Evolutionary conservation across 1,284 basidiomycete genomes (phyloP).

Genomic region (Cutaneotrichosporon sp.): DNA sequence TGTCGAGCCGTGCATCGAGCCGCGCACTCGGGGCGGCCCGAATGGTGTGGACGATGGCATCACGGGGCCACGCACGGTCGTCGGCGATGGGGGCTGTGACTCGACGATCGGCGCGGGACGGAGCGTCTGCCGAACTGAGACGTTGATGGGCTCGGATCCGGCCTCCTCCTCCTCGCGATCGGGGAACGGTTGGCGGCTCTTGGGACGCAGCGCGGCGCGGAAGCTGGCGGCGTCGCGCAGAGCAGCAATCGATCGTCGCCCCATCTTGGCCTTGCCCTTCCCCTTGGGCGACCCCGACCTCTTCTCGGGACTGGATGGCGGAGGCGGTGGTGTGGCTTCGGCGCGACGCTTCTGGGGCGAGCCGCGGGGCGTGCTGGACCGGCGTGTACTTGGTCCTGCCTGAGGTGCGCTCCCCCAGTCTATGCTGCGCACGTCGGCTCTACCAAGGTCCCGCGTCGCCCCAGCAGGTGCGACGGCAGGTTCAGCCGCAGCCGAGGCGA

Average conservation of each 20-base stretch:
- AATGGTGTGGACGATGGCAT: slow-evolving; percentile 25
- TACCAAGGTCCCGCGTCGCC: neutral
- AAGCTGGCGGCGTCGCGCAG: slow-evolving; percentile 1
- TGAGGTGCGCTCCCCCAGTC: neutral
- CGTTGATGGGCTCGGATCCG: neutral
- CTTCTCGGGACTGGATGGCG: neutral
- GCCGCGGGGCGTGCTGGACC: neutral
- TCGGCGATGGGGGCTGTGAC: slow-evolving; percentile 7
- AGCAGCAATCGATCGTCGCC: neutral
- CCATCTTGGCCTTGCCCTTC: neutral
- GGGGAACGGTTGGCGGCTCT: slow-evolving; percentile 14
- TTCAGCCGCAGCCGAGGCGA: slow-evolving; percentile 5
- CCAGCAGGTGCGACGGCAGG: slow-evolving; percentile 8
- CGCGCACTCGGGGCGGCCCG: slow-evolving; percentile 8
- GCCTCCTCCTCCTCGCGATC: slow-evolving; percentile 10
- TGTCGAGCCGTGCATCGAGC: slow-evolving; percentile 18
- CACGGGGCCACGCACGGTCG: slow-evolving; percentile 5
- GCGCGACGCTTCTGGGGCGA: slow-evolving; percentile 1
- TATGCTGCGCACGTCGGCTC: slow-evolving; percentile 14
- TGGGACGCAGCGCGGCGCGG: slow-evolving; percentile 3
- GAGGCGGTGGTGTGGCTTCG: neutral
- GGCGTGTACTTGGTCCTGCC: neutral
- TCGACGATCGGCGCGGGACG: neutral
- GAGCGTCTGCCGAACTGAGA: slow-evolving; percentile 3
- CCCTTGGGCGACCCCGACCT: neutral